phyloP scores from a whole-genome alignment of 306 rosid genomes.

The Alnus rubra region DNA sequence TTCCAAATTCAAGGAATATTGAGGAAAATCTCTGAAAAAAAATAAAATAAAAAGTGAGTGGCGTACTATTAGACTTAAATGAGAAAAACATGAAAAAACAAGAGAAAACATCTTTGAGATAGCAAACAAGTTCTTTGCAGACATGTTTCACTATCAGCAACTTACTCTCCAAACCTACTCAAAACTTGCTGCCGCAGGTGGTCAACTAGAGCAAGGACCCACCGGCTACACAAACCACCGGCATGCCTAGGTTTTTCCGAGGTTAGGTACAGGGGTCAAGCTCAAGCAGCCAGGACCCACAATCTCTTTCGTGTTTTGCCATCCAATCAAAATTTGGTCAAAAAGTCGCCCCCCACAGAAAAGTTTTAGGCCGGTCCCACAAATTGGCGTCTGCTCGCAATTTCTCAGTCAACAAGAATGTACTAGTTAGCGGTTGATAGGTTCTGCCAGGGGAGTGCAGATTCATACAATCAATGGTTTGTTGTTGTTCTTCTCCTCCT shows the following conservation, averaged over 20 bases:
- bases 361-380: conserved; percentile 11
- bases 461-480: no score
- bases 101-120: neutral
- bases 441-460: no score
- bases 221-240: conserved; percentile 20
- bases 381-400: conserved; percentile 10
- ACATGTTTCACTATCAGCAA: neutral
- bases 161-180: neutral
- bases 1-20: neutral
- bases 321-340: conserved; percentile 31
- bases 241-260: conserved; percentile 18
- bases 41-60: neutral
- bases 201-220: neutral
- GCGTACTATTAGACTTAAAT: neutral
- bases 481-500: no score
- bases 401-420: neutral
- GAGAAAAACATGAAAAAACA: neutral
- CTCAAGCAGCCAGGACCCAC: conserved; percentile 12
- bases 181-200: neutral
- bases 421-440: no score
- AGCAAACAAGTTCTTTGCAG: neutral
- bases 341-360: conserved; percentile 18
- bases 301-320: conserved; percentile 20
- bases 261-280: neutral
- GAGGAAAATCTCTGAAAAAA: neutral